These are phyloP conservation scores for Chrysoporthe austroafricana DNA, from an alignment of 2,329 filamentous ascomycete genomes.

Conservation along the genomic window DNA sequence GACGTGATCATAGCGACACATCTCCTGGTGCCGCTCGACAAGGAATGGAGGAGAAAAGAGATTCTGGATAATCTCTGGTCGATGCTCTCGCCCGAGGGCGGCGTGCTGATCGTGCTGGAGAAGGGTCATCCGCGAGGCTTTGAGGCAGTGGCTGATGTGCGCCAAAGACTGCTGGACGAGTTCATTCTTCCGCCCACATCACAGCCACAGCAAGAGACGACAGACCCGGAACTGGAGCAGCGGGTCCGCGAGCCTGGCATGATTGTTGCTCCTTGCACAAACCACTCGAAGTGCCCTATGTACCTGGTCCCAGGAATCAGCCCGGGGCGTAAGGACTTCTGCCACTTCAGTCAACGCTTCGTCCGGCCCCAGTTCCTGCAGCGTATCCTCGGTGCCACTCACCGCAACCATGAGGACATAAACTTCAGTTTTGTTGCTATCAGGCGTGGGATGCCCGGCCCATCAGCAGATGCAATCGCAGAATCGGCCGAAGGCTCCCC, in stretches of 20 bases:
- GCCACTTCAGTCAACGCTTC: conserved; percentile 88
- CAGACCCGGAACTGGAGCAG: conserved; percentile 44
- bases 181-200: conserved; percentile 68
- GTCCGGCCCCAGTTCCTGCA: conserved; percentile 83
- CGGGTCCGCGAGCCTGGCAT: conserved; percentile 62
- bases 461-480: conserved; percentile 35
- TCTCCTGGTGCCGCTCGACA: conserved; percentile 73
- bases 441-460: conserved; percentile 68
- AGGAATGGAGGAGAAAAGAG: conserved; percentile 76
- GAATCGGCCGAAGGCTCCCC: conserved; percentile 35
- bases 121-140: conserved; percentile 92
- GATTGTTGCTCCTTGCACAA: conserved; percentile 81
- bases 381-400: conserved; percentile 67
- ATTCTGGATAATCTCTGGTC: conserved; percentile 89
- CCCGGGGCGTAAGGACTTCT: conserved; percentile 82
- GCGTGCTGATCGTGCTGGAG: conserved; percentile 84
- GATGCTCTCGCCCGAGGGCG: conserved; percentile 80
- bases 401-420: conserved; percentile 86
- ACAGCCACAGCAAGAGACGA: conserved; percentile 41
- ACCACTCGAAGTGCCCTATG: conserved; percentile 87
- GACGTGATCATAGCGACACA: conserved; percentile 92
- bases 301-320: conserved; percentile 73
- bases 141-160: conserved; percentile 84
- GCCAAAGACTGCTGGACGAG: conserved; percentile 75
- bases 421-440: conserved; percentile 89